Base-by-base conservation (phyloP, 2,329 filamentous ascomycete species). In the Claviceps maximensis region DNA sequence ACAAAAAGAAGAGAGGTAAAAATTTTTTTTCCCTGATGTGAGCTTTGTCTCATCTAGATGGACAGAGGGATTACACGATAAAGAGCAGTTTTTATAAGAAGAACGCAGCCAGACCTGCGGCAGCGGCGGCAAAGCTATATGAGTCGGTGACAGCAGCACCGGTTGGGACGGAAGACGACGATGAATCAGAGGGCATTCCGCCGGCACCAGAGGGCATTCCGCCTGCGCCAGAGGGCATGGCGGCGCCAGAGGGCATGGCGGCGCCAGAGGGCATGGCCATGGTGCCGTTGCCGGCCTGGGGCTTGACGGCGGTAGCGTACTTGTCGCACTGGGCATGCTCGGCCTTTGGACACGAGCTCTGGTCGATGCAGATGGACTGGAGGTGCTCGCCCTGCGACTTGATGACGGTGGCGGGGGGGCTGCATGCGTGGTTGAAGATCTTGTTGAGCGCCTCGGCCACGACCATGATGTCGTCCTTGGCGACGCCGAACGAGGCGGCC, bases 401-500 rank as follows among this genome's bases (percentile, higher is more conserved):
- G 52, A 79, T 69, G 49, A 76, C 70, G 2, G 68, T 68, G 1
- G 68, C 66, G 19, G 71, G 60, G 0, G 77, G 70, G 2, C 68
- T 63, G 65, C 80, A 83, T 50, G 70, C 69, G 62, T 73, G 69
- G 53, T 70, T 74, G 64, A 83, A 84, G 49, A 74, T 60, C 23
- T 61, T 62, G 56, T 66, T 72, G 46, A 84, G 73, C 1, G 74
- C 69, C 33, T 57, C 67, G 55, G 69, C 78, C 29, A 82, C 74
- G 33, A 62, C 63, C 21, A 61, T 61, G 48, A 80, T 66, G 60
- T 83, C 80, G 3, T 68, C 69, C 13, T 71, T 58, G n/a, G 74
- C 68, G 44, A 83, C 78, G 42, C 80, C 80, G 58, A 83, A 80
- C 1, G 77, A 80, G 40, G 72, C 67, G 7, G 75, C 79, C 5